Evolutionary conservation across 441 rosid species (phyloP).

Genomic region (Cnidoscolus chayamansa): DNA sequence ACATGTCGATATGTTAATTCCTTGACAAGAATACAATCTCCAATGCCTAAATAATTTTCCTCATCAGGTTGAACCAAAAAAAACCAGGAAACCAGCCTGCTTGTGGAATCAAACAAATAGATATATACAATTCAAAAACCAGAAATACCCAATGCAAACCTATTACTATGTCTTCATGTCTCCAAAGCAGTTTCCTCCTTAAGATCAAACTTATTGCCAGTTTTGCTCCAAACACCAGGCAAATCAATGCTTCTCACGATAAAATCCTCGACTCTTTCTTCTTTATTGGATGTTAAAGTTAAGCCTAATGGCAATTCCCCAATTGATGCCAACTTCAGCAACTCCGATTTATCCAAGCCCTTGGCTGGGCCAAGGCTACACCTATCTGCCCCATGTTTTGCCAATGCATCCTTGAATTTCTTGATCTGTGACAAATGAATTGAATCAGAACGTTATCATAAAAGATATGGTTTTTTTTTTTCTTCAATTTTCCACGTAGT

Average conservation of each 20-base stretch:
- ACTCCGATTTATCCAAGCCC: constrained; percentile 56
- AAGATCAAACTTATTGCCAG: constrained; percentile 4
- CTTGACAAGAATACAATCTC: not conserved
- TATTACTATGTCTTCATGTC: not conserved
- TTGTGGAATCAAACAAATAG: constrained; percentile 14
- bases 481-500: not conserved
- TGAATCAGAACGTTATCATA: not conserved
- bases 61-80: not conserved
- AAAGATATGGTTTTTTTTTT: not conserved
- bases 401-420: constrained; percentile 59
- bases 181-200: constrained; percentile 18
- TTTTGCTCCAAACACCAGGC: constrained; percentile 11
- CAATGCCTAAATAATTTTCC: not conserved
- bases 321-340: constrained; percentile 32
- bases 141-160: not conserved
- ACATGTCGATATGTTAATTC: not conserved
- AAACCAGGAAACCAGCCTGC: constrained; percentile 25
- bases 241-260: constrained; percentile 11
- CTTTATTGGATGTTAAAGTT: constrained; percentile 5
- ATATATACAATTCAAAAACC: constrained; percentile 9
- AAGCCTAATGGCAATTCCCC: constrained; percentile 40
- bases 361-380: constrained; percentile 46
- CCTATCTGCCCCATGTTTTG: constrained; percentile 34
- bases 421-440: constrained; percentile 40
- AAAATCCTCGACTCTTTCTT: constrained; percentile 25